These are phyloP conservation scores for Aphanomyces invadans DNA, from an alignment of 352 stramenopile species.

Conservation along the genomic window DNA sequence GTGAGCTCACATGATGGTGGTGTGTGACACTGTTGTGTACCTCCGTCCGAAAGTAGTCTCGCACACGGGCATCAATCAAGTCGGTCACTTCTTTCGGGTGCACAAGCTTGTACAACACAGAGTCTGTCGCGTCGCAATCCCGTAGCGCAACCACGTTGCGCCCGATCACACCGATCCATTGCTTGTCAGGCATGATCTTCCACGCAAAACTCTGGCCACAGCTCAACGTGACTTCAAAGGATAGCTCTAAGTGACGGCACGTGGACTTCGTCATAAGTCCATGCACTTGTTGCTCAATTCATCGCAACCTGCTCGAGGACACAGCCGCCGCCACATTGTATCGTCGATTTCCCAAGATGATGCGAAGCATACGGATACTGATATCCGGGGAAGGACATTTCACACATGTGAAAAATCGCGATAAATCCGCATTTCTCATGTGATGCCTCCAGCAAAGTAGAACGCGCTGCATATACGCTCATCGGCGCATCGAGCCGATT, in stretches of 20 bases:
- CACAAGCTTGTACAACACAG: slow-evolving; percentile 51
- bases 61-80: slow-evolving; percentile 32
- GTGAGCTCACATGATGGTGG: slow-evolving; percentile 11
- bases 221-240: slow-evolving; percentile 14
- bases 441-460: too few relatives aligned
- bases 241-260: slow-evolving; percentile 1
- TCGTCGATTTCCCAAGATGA: background rate
- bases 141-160: slow-evolving; percentile 41
- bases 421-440: too few relatives aligned
- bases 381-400: too few relatives aligned
- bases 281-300: background rate
- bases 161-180: slow-evolving; percentile 51
- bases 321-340: slow-evolving; percentile 22
- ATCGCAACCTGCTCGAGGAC: slow-evolving; percentile 12
- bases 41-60: slow-evolving; percentile 87
- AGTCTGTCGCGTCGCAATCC: slow-evolving; percentile 29
- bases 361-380: too few relatives aligned
- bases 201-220: slow-evolving; percentile 16
- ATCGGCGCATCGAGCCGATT: too few relatives aligned
- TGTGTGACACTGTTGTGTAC: slow-evolving; percentile 31
- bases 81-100: slow-evolving; percentile 43
- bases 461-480: too few relatives aligned
- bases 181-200: slow-evolving; percentile 17
- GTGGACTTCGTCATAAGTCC: background rate
- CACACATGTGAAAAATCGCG: too few relatives aligned